Evolutionary conservation across 2,329 filamentous ascomycete genomes (phyloP).

Genomic region (Penicillium expansum): DNA sequence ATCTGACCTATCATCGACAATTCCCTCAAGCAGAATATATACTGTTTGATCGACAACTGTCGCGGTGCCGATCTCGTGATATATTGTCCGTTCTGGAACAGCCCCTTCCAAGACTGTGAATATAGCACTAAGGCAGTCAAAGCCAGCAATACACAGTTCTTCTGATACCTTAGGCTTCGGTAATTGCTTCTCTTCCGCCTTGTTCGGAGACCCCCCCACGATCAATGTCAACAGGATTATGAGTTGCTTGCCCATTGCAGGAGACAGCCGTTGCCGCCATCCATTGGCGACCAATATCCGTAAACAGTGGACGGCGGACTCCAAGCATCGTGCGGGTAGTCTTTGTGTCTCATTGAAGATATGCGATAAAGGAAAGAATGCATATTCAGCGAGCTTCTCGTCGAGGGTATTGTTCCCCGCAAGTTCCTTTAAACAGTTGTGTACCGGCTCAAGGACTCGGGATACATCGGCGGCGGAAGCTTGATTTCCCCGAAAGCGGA

Average conservation of each 20-base stretch:
- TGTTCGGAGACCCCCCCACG: constrained; percentile 67
- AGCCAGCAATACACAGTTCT: constrained; percentile 70
- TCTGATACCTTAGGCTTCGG: constrained; percentile 52
- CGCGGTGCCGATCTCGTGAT: constrained; percentile 58
- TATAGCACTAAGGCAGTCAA: constrained; percentile 66
- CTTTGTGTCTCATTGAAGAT: constrained; percentile 74
- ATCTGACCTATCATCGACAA: constrained; percentile 62
- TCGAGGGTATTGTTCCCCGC: constrained; percentile 56
- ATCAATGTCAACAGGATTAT: constrained; percentile 81
- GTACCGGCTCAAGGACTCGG: constrained; percentile 47
- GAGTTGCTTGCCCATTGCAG: constrained; percentile 75
- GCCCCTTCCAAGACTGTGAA: constrained; percentile 57
- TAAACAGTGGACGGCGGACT: constrained; percentile 73
- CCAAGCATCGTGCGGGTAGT: constrained; percentile 66
- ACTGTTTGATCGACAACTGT: constrained; percentile 80
- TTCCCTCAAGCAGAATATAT: constrained; percentile 72
- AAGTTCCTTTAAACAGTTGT: constrained; percentile 40
- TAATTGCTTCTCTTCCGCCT: constrained; percentile 33
- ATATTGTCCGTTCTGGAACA: constrained; percentile 43
- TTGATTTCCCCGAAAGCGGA: constrained; percentile 50
- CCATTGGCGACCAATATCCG: constrained; percentile 70
- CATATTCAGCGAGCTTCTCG: constrained; percentile 83
- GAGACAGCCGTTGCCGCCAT: constrained; percentile 71
- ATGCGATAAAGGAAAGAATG: constrained; percentile 88
- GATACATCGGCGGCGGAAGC: constrained; percentile 48